Conservation (phyloP, 106 monocot species). For the Acanthochlamys bracteata region DNA sequence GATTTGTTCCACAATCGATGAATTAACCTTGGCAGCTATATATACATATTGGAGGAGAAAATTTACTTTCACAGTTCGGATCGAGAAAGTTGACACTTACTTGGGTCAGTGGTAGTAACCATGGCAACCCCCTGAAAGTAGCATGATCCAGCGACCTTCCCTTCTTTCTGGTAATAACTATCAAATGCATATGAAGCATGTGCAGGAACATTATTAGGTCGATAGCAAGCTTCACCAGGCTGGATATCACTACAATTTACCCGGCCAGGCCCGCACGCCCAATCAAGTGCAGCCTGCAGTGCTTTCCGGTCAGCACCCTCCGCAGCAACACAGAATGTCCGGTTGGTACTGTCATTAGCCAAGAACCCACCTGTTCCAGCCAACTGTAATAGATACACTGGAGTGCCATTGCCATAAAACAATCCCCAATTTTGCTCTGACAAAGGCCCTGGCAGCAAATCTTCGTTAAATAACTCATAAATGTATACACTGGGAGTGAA, state of each 20-base stretch:
- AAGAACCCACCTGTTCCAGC: conserved; percentile 70
- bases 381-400: conserved; percentile 71
- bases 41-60: too few relatives aligned
- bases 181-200: conserved; percentile 91
- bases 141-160: conserved; percentile 59
- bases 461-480: conserved; percentile 94
- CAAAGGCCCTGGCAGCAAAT: conserved; percentile 43
- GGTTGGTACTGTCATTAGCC: conserved; percentile 72
- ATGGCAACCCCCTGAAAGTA: conserved; percentile 88
- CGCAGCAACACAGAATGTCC: conserved; percentile 76
- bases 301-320: conserved; percentile 41
- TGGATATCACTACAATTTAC: conserved; percentile 78
- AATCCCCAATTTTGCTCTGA: conserved; percentile 93
- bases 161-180: conserved; percentile 80
- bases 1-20: too few relatives aligned
- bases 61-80: too few relatives aligned
- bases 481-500: conserved; percentile 56
- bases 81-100: conserved; percentile 34
- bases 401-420: conserved; percentile 62
- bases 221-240: conserved; percentile 76
- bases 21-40: too few relatives aligned
- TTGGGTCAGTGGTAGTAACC: conserved; percentile 94
- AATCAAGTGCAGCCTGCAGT: conserved; percentile 86
- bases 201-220: conserved; percentile 51
- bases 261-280: conserved; percentile 90